Percentiles rank a stretch among this genome's conserved stretches.
Evolutionary conservation across 176 grass and related monocot genomes (phyloP).

Genomic region (Triticum urartu): DNA sequence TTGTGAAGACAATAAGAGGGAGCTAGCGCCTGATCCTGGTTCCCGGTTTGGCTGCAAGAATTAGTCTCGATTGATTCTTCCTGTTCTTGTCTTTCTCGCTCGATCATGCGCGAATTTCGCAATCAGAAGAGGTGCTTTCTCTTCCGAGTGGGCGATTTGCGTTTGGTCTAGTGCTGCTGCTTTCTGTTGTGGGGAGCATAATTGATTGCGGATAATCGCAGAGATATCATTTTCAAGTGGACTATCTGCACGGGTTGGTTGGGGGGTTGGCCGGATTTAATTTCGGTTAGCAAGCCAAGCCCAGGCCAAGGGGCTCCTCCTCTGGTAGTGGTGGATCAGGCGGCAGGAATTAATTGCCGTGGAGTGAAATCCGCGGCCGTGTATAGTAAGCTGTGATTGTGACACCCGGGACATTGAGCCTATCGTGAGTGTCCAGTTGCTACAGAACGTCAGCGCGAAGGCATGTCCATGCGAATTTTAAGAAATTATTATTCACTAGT

Average conservation of each 20-base stretch:
- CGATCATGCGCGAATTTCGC: neutral
- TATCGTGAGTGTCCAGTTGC: no score
- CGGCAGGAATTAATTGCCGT: neutral
- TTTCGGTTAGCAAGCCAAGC: neutral
- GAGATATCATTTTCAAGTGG: neutral
- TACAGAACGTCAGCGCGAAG: no score
- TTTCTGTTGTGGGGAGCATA: neutral
- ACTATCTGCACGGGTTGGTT: neutral
- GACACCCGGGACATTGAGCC: neutral
- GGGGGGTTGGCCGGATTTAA: neutral
- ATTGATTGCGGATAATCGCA: neutral
- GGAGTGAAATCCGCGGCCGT: neutral
- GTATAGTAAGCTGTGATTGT: neutral
- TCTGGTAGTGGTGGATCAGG: neutral
- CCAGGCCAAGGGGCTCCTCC: no score
- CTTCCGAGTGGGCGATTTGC: neutral
- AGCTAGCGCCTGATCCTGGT: neutral
- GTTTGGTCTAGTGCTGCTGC: neutral
- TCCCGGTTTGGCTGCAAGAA: neutral
- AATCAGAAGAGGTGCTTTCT: neutral
- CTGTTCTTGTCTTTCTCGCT: neutral
- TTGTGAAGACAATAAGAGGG: slow-evolving; percentile 46
- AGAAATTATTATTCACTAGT: no score
- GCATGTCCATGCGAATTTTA: no score
- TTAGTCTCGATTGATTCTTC: neutral